These are phyloP conservation scores for Boletus reticuloceps DNA, from an alignment of 768 basidiomycete species.

Conservation along the genomic window DNA sequence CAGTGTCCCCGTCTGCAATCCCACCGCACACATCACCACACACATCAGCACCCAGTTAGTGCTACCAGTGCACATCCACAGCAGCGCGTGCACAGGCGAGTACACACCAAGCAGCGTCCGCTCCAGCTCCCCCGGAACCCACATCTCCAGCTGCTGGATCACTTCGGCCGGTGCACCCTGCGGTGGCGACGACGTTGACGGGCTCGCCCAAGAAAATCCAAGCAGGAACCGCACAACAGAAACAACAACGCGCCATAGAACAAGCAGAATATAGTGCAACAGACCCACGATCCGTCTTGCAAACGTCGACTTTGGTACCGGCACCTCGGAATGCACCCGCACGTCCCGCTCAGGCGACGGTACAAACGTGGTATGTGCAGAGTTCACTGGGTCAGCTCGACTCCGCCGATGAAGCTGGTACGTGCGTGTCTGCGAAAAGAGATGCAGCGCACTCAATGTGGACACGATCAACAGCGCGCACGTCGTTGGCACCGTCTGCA, in stretches of 20 bases:
- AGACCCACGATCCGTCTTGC: slow-evolving; percentile 34
- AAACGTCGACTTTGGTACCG: slow-evolving; percentile 44
- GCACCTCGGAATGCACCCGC: slow-evolving; percentile 27
- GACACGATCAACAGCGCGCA: slow-evolving; percentile 54
- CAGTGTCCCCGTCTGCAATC: slow-evolving; percentile 53
- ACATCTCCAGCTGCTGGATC: slow-evolving; percentile 77
- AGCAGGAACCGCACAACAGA: slow-evolving; percentile 66
- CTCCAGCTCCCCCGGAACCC: slow-evolving; percentile 74
- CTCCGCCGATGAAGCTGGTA: slow-evolving; percentile 64
- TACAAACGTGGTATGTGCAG: slow-evolving; percentile 68
- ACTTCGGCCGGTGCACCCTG: slow-evolving; percentile 41
- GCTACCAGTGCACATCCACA: slow-evolving; percentile 70
- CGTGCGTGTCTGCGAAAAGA: slow-evolving; percentile 65
- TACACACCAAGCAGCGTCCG: slow-evolving; percentile 69
- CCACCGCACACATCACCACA: slow-evolving; percentile 63
- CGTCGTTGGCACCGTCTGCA: slow-evolving; percentile 64
- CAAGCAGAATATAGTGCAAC: slow-evolving; percentile 35
- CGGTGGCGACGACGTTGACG: slow-evolving; percentile 32
- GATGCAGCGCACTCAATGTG: slow-evolving; percentile 57
- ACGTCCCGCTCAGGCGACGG: slow-evolving; percentile 36
- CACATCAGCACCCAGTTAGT: slow-evolving; percentile 77
- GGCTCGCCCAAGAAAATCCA: slow-evolving; percentile 50
- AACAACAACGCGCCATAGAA: slow-evolving; percentile 50
- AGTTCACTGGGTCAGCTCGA: slow-evolving; percentile 58
- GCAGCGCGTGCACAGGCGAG: slow-evolving; percentile 70